Base-by-base conservation (phyloP, 108 stramenopile species). In the Bacterosira constricta region DNA sequence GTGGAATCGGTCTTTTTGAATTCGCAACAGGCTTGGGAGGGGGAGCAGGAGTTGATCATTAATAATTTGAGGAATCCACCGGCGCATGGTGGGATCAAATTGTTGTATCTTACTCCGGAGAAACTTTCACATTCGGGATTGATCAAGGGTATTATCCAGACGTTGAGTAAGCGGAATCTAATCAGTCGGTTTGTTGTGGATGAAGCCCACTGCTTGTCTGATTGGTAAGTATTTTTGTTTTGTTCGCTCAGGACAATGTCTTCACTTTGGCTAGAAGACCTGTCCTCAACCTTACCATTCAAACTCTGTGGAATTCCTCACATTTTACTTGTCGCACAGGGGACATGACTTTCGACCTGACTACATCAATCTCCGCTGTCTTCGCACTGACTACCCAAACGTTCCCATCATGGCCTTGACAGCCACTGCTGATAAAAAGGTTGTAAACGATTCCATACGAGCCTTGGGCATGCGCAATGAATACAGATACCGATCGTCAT, bases 21-120 rank as follows among this genome's bases (percentile, higher is more conserved):
- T 50, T 90, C 89, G 13, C 54, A 76, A 15, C 95, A 97, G 78
- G 86, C 90, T 39, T 91, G 91, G 71, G 84, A 89, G 35, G 82
- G 77, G 13, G 92, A 98, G 67, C 83, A 89, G 56, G 17, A 72
- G 12, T 77, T 84, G 6, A 86, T 96, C 55, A 69, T 80, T 27
- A 54, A 69, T 9, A 84, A 86, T 26, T 59, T 97, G 38, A 70
- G 83, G 38, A 56, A 66, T 38, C 82, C 83, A 11, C 80, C 84
- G 4, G 75, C 88, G 45, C 88, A 93, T 66, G 93, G 85, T 20
- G 94, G 93, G 5, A 71, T 98, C 71, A 97, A 98, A 66, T 77
- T 99, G n/a, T 83, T 99, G 37, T 99, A 99, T 72, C 73, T 99
- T 53, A 99, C 99, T 20, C 99, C 99, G 0, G 99, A 99, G 72